phyloP scores from a whole-genome alignment of 1,284 basidiomycete genomes.

The Cryptococcus sp. region DNA sequence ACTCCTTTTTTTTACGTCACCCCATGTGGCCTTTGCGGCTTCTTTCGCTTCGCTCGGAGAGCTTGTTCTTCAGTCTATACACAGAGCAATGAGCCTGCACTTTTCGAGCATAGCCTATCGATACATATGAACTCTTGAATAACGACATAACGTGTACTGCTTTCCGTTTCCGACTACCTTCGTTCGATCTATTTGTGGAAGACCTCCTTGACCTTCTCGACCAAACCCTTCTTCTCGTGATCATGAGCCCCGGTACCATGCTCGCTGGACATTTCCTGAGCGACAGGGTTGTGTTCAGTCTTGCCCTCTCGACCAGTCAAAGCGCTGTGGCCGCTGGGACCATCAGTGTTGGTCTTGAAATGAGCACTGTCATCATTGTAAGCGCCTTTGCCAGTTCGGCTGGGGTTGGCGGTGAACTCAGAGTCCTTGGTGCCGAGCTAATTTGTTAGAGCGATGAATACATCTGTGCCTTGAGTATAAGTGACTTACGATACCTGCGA shows the following conservation, averaged over 20 bases:
- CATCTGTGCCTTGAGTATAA: not conserved
- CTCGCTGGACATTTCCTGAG: constrained; percentile 11
- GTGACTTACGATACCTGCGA: constrained; percentile 2
- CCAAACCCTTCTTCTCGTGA: constrained; percentile 25
- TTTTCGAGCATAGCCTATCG: too few relatives aligned
- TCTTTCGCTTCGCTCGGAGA: too few relatives aligned
- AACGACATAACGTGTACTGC: too few relatives aligned
- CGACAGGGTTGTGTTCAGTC: constrained; percentile 26
- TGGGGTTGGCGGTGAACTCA: constrained; percentile 25
- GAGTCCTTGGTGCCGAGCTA: constrained; percentile 31
- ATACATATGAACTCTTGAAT: too few relatives aligned
- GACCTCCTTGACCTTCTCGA: constrained; percentile 34
- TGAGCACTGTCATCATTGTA: constrained; percentile 25
- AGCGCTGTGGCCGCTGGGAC: constrained; percentile 30
- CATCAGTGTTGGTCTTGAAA: constrained; percentile 28
- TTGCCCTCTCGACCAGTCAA: constrained; percentile 37
- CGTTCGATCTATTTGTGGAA: constrained; percentile 1
- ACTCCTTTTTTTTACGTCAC: too few relatives aligned
- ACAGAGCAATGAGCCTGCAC: too few relatives aligned
- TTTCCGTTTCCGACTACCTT: not conserved
- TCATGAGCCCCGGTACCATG: constrained; percentile 1
- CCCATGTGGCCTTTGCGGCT: too few relatives aligned
- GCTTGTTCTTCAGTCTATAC: too few relatives aligned
- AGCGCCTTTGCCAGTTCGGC: constrained; percentile 16
- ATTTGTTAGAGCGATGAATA: not conserved